Base-by-base conservation (phyloP, 2,329 filamentous ascomycete genomes). In the Cytospora piceicola region DNA sequence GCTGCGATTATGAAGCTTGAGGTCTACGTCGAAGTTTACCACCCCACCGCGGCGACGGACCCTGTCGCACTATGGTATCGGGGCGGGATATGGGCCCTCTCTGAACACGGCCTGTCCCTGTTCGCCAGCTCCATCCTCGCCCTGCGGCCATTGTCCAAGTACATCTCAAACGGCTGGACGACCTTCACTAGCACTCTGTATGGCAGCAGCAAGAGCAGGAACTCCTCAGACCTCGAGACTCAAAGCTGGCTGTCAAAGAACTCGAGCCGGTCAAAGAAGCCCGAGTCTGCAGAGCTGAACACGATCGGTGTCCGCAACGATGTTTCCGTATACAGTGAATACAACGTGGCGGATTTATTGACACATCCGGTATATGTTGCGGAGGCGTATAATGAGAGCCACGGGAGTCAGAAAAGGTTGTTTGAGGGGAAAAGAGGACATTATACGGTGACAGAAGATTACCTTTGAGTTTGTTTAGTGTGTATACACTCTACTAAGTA, bases 1-100 rank as follows among this genome's bases (percentile, higher is more conserved):
- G 66, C 66, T n/a, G 66, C 66, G 2, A n/a, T 36, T 27, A 68
- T 68, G 63, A 68, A 68, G 27, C 63, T 68, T 9, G 22, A 57
- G 7, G 51, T 66, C 15, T 65, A 61, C 51, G 30, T 66, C 52
- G 46, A 49, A 1, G 27, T 6, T 5, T 68, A 60, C 60, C 53
- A 66, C 22, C 52, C 63, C 2, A 36, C 55, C 7, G 39, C 52
- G 27, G 34, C 56, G 14, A 59, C 63, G 14, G 22, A 58, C 22
- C 22, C 20, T 12, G 42, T 57, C 22, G n/a, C 39, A 3, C 49
- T 56, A 4, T 66, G 63, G 66, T 62, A 66, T 42, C 27, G 39
- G 8, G 58, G 51, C 34, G 55, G 57, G 42, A 58, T 66, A 27
- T 68, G 66, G 66, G 63, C 66, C 3, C 55, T 63, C 8, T 29